Conservation (phyloP, 805 yeast species). For the Kodamaea laetipori region DNA sequence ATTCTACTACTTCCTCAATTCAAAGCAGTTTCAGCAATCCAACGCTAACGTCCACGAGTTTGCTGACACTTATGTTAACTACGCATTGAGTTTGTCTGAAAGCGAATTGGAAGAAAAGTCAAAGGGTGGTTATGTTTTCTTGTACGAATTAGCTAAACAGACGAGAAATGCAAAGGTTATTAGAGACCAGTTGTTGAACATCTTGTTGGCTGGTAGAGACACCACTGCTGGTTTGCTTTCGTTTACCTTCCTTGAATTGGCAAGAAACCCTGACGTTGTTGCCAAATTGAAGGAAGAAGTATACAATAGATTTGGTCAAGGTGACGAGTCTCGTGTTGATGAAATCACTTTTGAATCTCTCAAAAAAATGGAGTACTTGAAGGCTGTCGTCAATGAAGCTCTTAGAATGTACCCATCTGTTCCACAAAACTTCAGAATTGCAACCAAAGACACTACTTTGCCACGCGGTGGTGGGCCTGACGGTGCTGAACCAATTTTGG, state of each 20-base stretch:
- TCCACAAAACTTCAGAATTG: constrained; percentile 49
- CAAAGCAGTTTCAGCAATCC: constrained; percentile 19
- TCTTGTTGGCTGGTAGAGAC: constrained; percentile 56
- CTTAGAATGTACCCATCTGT: constrained; percentile 55
- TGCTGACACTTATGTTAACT: constrained; percentile 43
- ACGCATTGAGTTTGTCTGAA: constrained; percentile 35
- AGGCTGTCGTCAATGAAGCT: constrained; percentile 49
- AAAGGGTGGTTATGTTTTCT: constrained; percentile 46
- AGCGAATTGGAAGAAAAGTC: constrained; percentile 34
- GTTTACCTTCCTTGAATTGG: constrained; percentile 47
- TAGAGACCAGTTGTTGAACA: constrained; percentile 53
- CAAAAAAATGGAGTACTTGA: constrained; percentile 50
- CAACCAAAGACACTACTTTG: constrained; percentile 47
- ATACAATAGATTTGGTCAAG: constrained; percentile 32
- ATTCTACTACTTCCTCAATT: constrained; percentile 20
- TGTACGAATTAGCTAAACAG: constrained; percentile 50
- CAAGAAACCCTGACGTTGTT: constrained; percentile 43
- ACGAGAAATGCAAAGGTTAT: constrained; percentile 49
- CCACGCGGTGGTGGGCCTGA: constrained; percentile 53
- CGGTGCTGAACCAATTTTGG: constrained; percentile 23
- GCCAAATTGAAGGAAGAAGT: constrained; percentile 41
- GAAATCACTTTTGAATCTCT: constrained; percentile 50
- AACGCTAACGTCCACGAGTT: constrained; percentile 30
- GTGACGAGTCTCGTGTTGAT: constrained; percentile 34
- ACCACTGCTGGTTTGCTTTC: constrained; percentile 55